A percentile compares a stretch with the other conserved stretches of the same genome.
These are phyloP conservation scores for Phytophthora europaea DNA, from an alignment of 352 stramenopile species.

Conservation along the genomic window DNA sequence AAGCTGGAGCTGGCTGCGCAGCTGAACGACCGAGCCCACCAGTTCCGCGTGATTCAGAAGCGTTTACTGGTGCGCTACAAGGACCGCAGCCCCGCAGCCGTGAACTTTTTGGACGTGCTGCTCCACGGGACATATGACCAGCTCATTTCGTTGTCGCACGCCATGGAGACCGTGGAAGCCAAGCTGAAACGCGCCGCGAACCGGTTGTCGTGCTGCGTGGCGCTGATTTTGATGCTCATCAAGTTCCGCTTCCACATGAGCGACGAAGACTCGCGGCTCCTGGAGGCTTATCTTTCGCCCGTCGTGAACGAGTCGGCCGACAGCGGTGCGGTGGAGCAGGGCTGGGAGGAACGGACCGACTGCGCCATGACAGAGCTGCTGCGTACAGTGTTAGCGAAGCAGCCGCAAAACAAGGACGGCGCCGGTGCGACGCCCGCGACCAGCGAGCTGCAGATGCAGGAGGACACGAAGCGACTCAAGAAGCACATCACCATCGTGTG, in stretches of 20 bases:
- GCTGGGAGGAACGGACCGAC: conserved; percentile 92
- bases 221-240: conserved; percentile 88
- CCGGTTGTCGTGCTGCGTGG: conserved; percentile 77
- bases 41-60: conserved; percentile 93
- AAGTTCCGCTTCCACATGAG: conserved; percentile 83
- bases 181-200: conserved; percentile 68
- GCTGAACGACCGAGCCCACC: conserved; percentile 88
- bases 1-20: conserved; percentile 68
- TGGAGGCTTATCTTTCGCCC: conserved; percentile 78
- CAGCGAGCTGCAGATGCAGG: conserved; percentile 68
- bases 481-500: conserved; percentile 94
- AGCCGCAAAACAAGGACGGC: conserved; percentile 52
- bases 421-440: conserved; percentile 35
- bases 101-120: conserved; percentile 88
- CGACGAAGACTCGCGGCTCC: conserved; percentile 63
- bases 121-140: conserved; percentile 90
- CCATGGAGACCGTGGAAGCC: conserved; percentile 70
- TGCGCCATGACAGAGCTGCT: conserved; percentile 89
- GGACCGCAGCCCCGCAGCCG: conserved; percentile 82
- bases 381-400: conserved; percentile 76
- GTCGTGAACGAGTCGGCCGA: conserved; percentile 51
- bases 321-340: conserved; percentile 60
- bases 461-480: conserved; percentile 90
- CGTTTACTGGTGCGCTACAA: conserved; percentile 92
- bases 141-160: conserved; percentile 76